Conservation (phyloP, 176 grass and related monocot species). For the Otatea glauca region DNA sequence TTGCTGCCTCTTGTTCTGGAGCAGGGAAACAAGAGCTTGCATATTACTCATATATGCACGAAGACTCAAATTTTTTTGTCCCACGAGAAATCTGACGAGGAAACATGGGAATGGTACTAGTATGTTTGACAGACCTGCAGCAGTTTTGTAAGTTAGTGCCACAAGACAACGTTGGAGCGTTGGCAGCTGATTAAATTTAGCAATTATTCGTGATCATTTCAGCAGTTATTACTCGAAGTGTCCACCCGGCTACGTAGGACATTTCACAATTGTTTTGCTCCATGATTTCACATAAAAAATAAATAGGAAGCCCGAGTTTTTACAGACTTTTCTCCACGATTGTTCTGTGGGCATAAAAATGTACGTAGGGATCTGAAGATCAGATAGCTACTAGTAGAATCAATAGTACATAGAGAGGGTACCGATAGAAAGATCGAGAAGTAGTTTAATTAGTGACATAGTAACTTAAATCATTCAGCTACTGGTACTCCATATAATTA, state of each 20-base stretch:
- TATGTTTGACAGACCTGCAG: neutral
- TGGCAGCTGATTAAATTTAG: constrained; percentile 19
- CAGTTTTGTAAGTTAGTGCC: neutral
- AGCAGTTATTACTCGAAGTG: neutral
- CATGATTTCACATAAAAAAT: neutral
- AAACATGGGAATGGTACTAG: no score
- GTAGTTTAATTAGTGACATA: no score
- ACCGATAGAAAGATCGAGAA: neutral
- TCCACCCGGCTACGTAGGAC: neutral
- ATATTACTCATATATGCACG: no score
- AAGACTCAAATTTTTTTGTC: neutral
- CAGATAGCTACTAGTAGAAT: neutral
- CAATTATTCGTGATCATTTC: neutral
- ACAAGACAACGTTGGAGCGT: constrained; percentile 17
- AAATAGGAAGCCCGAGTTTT: neutral
- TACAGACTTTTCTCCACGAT: neutral
- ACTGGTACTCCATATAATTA: neutral
- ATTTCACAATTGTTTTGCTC: neutral
- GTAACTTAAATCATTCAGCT: neutral
- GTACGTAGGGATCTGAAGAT: neutral
- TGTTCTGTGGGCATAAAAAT: neutral
- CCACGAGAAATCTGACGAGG: neutral
- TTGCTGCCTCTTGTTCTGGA: neutral
- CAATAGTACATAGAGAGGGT: neutral
- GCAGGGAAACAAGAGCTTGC: neutral